Evolutionary conservation across 129 eudicot species (phyloP).

Genomic region (Apium graveolens): DNA sequence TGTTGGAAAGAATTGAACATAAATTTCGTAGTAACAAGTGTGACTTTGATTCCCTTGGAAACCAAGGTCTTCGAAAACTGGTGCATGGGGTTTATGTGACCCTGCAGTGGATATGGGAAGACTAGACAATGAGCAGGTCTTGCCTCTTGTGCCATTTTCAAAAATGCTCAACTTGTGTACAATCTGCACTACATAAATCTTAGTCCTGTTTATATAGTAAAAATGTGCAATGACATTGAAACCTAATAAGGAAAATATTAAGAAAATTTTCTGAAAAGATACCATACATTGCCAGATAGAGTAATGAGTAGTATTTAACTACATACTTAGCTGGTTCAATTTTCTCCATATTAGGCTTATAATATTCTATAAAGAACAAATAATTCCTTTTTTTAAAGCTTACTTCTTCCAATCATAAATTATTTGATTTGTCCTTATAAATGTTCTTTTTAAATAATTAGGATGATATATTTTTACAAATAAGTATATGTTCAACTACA

Average conservation of each 20-base stretch:
- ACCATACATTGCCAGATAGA: neutral
- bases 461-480: too few species aligned
- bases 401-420: neutral
- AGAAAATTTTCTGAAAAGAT: neutral
- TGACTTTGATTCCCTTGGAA: constrained; percentile 27
- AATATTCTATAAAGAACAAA: neutral
- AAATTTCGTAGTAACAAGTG: constrained; percentile 31
- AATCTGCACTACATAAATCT: neutral
- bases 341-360: neutral
- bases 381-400: neutral
- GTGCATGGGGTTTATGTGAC: constrained; percentile 20
- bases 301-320: too few species aligned
- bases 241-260: neutral
- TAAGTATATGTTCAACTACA: too few species aligned
- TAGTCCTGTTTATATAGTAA: neutral
- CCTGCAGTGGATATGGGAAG: constrained; percentile 16
- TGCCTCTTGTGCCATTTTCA: neutral
- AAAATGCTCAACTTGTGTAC: neutral
- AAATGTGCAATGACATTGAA: neutral
- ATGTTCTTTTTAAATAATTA: too few species aligned
- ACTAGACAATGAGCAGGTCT: constrained; percentile 14
- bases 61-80: constrained; percentile 14
- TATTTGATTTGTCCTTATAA: neutral
- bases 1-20: constrained; percentile 20
- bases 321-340: neutral